phyloP scores from a whole-genome alignment of 257 asterid species.

The Fraxinus pennsylvanica region DNA sequence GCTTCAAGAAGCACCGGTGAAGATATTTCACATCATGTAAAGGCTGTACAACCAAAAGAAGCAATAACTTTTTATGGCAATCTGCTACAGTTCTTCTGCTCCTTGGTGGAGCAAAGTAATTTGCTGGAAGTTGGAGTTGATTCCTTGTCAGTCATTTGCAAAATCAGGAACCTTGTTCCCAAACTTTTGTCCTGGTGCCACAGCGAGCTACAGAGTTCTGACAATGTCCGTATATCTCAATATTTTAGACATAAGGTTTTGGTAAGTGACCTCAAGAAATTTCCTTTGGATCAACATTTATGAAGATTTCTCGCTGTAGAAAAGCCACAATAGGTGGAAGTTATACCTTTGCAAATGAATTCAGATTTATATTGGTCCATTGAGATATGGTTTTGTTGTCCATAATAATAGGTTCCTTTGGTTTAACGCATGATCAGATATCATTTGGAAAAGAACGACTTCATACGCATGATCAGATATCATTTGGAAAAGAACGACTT shows the following conservation, averaged over 20 bases:
- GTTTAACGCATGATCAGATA: constrained; percentile 2
- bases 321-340: not conserved
- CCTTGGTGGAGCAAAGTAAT: constrained; percentile 46
- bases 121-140: constrained; percentile 36
- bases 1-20: constrained; percentile 26
- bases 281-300: constrained; percentile 1
- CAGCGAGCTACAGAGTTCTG: constrained; percentile 35
- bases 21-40: constrained; percentile 24
- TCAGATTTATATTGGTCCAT: not conserved
- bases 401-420: not conserved
- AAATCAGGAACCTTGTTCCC: constrained; percentile 54
- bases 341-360: not conserved
- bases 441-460: not conserved
- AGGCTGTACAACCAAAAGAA: constrained; percentile 38
- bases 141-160: constrained; percentile 33
- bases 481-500: not conserved
- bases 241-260: constrained; percentile 80
- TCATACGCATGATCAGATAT: not conserved
- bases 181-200: constrained; percentile 55
- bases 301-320: not conserved
- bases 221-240: constrained; percentile 42
- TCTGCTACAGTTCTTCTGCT: constrained; percentile 66
- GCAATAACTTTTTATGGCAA: constrained; percentile 46
- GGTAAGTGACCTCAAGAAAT: constrained; percentile 42
- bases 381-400: not conserved